Evolutionary conservation across 768 basidiomycete genomes (phyloP).

Genomic region (Rhizopogon vulgaris): DNA sequence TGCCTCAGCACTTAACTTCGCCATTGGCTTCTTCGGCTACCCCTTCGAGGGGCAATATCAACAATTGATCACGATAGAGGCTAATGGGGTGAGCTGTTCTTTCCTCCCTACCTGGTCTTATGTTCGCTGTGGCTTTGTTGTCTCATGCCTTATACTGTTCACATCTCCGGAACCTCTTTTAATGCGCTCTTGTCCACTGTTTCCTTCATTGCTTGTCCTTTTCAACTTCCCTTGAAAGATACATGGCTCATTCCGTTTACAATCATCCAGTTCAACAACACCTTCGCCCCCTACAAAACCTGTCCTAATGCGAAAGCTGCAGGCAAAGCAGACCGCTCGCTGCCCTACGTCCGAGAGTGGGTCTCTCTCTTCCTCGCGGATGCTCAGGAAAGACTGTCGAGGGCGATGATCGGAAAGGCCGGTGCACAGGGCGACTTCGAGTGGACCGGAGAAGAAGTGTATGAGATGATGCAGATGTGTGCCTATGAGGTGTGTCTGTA

Average conservation of each 20-base stretch:
- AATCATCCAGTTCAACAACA: slow-evolving; percentile 62
- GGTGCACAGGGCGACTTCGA: slow-evolving; percentile 40
- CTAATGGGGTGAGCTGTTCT: slow-evolving; percentile 37
- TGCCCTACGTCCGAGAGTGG: slow-evolving; percentile 60
- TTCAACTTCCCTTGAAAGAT: no score
- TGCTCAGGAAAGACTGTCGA: slow-evolving; percentile 49
- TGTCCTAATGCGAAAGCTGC: slow-evolving; percentile 55
- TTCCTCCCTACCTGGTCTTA: slow-evolving; percentile 9
- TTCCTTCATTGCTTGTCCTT: neutral
- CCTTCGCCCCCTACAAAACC: slow-evolving; percentile 80
- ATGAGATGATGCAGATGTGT: slow-evolving; percentile 76
- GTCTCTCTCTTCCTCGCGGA: slow-evolving; percentile 61
- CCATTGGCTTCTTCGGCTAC: slow-evolving; percentile 72
- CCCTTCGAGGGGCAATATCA: slow-evolving; percentile 70
- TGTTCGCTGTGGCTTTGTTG: neutral
- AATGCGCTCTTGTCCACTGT: neutral
- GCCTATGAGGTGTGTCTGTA: slow-evolving; percentile 65
- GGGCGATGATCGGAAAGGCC: neutral
- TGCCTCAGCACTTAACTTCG: slow-evolving; percentile 59
- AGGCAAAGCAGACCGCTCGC: slow-evolving; percentile 50
- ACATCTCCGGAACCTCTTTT: neutral
- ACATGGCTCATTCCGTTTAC: neutral
- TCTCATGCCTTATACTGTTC: no score
- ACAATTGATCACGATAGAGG: slow-evolving; percentile 72
- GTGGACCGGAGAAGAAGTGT: slow-evolving; percentile 63